Base-by-base conservation (phyloP, 169 alveolate species). In the Plasmodium sp. region DNA sequence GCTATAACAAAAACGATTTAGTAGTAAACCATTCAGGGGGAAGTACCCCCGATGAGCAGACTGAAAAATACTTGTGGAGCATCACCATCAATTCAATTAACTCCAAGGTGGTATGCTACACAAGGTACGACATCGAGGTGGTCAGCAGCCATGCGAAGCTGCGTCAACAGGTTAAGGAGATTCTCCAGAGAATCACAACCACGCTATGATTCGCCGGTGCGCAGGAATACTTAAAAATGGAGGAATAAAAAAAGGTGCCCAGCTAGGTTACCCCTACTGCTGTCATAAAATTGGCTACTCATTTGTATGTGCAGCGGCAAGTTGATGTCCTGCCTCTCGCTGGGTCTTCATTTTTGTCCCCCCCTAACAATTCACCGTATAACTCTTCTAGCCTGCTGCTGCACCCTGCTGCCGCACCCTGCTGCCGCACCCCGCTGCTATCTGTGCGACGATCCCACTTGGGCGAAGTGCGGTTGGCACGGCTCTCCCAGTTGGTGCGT, bases 51-150 rank as follows among this genome's bases (percentile, higher is more conserved):
- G 45, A 1, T 45, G 22, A 10, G 43, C 22, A n/a, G 56, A 22
- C 67, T 9, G 45, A 45, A 39, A 54, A 86, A 10, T 36, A 75
- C 62, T 12, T 81, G 33, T 90, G 94, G 94, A 43, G 62, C 72
- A 81, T 90, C 33, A 5, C 36, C n/a, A 81, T 90, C 36, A 22
- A 90, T 5, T 90, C 94, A 54, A 81, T 90, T 27, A 90, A 90
- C 51, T 79, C 92, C 1, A 71, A 62, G 31, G 83, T 90, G 16
- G 51, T 74, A 18, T 80, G 94, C 39, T 72, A 90, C 71, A 34
- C 83, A 67, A 67, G 67, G 73, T 81, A 90, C 72, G 94, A 90
- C 75, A 90, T 90, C 43, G 94, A 90, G 51, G 94, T 90, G 3
- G 67, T 80, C 48, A 90, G 67, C 27, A 81, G 77, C 54, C 73